Evolutionary conservation across 139 green algal genomes (phyloP), one percentile per base, ranked within the genome.

Genomic region (Chlorella sorokiniana): DNA sequence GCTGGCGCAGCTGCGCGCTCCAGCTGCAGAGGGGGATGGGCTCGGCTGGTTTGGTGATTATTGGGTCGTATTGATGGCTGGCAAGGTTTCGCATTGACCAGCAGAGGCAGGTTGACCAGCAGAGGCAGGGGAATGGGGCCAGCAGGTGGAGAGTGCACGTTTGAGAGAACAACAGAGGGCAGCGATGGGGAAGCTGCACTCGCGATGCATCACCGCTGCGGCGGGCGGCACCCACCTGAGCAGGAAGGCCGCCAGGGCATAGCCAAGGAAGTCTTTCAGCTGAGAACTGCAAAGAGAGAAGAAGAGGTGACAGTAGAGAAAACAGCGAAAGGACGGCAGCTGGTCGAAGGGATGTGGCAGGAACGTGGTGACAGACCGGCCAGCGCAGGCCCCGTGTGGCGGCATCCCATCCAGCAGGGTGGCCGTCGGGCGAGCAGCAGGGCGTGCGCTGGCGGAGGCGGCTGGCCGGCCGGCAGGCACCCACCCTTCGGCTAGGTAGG

Each of bases 201-300:
- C 11, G 14, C 48, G 11, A 59, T 25, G 11, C 48, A 11, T 59
- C 48, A 59, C 48, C 11, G 48, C 48, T 59, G 48, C 16, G 18
- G 31, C 11, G 8, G 40, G 1, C 3, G 23, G 0, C 0, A 20
- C 73, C 7, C 54, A 79, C 73, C 73, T 85, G 20, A 94, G 76
- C 77, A 97, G 80, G 83, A 98, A 97, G 22, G 89, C 82, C 11
- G 91, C 91, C 7, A 91, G 92, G 27, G 90, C 81, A 72, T 96
- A 97, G 27, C 92, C 88, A 64, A 97, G 86, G 80, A 97, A 98
- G 25, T 97, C 94, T 78, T 83, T 91, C 67, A 96, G 92, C 41
- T 84, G 81, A 7, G 83, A 77, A 23, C 79, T 77, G 78, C 73
- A 59, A 27, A 29, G 23, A 56, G 27, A 10, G 3, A n/a, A 61